These are phyloP conservation scores for Mycena albidolilacea DNA, from an alignment of 768 basidiomycete genomes.

Conservation along the genomic window DNA sequence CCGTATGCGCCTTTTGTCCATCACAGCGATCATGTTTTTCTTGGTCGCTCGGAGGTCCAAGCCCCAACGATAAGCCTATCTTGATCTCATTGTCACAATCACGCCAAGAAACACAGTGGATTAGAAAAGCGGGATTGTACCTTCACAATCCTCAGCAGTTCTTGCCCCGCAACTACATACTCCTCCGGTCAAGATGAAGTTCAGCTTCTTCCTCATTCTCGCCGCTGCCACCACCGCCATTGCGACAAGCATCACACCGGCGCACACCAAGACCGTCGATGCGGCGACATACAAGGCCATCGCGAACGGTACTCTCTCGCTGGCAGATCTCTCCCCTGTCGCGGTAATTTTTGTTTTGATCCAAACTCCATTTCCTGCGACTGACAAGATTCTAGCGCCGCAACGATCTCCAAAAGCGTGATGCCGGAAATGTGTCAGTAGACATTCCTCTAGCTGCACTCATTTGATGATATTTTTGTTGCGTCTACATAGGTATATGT, in stretches of 20 bases:
- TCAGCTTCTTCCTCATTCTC: background rate
- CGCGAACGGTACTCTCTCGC: background rate
- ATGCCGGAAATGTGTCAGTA: constrained; percentile 8
- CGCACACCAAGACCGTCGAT: background rate
- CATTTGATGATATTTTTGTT: background rate
- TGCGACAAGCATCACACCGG: background rate
- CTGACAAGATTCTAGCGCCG: background rate
- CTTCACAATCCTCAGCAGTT: background rate
- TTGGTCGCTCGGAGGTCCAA: too few relatives aligned
- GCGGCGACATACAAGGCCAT: background rate
- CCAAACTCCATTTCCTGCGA: background rate
- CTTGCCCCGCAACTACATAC: background rate
- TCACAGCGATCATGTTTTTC: too few relatives aligned
- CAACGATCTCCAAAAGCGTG: background rate
- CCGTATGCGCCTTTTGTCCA: too few relatives aligned
- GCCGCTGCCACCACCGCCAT: background rate
- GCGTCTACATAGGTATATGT: background rate
- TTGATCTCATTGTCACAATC: background rate
- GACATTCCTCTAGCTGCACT: too few relatives aligned
- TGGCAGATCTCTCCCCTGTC: background rate
- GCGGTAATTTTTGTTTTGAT: background rate
- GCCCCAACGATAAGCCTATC: background rate
- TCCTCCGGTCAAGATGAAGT: background rate
- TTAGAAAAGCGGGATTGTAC: background rate
- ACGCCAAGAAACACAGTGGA: too few relatives aligned